Base-by-base conservation (phyloP, 768 basidiomycete genomes). In the Punctularia strigosozonata region DNA sequence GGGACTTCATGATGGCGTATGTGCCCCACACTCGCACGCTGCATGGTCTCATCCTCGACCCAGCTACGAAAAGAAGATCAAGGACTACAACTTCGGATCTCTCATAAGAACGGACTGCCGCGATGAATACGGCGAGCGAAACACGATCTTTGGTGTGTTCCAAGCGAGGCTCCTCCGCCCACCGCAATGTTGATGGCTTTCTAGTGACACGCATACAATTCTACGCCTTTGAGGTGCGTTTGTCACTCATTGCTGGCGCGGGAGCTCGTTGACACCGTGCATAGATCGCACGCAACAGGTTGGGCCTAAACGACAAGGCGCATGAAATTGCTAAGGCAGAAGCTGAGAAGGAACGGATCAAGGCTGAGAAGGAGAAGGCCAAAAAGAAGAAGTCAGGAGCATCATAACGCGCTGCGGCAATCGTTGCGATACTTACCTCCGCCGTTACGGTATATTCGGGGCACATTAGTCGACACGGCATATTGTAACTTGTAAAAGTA, bases 51-150 rank as follows among this genome's bases (percentile, higher is more conserved):
- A 17, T 15, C 20, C 4, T 20, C 21, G 8, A 21, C 5, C 37
- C 46, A 87, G 87, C 42, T 95, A 92, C 62, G 84, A 94, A 62
- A 79, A 83, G 42, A 85, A 82, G 52, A 66, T 98, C 39, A 82
- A 84, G 52, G 90, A 97, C 48, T 88, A 83, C 63, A 98, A 98
- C 69, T 97, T 97, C 61, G 95, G 95, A 15, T 97, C 88, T 2
- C 66, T 99, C 47, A 82, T 99, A 46, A 75, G 95, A 37, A 80
- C 74, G 34, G 75, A 95, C 51, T 71, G 81, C 25, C 65, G 63
- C 35, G 68, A 74, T 40, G 89, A 92, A 54, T 99, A 98, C 58
- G 77, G 73, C 8, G 84, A 98, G 66, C 72, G 67, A 23, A 99
- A 98, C 63, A 86, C 90, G 5, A 94, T 97, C 46, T 91, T 99